Base-by-base conservation (phyloP, 345 rosid species). In the Syzygium grande region DNA sequence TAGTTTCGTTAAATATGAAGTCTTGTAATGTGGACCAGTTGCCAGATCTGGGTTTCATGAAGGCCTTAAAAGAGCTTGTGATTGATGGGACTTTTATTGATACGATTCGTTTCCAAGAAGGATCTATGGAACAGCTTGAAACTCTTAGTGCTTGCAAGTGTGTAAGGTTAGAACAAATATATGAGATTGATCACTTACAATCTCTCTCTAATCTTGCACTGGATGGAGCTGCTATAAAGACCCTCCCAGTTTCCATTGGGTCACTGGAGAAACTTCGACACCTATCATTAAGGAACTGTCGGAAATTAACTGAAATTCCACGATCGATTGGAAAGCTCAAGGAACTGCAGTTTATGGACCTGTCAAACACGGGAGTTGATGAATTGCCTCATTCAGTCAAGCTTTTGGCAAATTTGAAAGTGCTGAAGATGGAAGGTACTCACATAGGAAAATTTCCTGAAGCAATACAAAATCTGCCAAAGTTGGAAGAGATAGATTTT, bases 101-200 rank as follows among this genome's bases (percentile, higher is more conserved):
- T 68, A 68, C 0, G 0, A 34, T 68, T 68, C 23, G 1, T 0
- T 34, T 68, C 46, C 46, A 2, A 16, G 0, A 0, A 0, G 79
- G 0, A 34, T 68, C 79, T 30, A 68, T 17, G 79, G 12, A 68
- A 0, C 79, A 68, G 27, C 79, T 68, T 17, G 46, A 68, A 1
- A 68, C 79, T 34, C 46, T 68, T 68, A 68, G 79, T 68, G 79
- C 79, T 68, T 9, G 79, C 79, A 68, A 34, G 0, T 68, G 79
- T 34, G 13, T 0, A 68, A 68, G 12, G 12, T 68, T 68, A 68
- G 25, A 68, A 34, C 79, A 68, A 16, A 34, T 68, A 34, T 68
- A 17, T 34, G 79, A 68, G 23, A 16, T 68, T 34, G 46, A 68
- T 4, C 79, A 68, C 23, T 68, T 68, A 17, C 79, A 0, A 68